Evolutionary conservation across 805 yeast species (phyloP), one percentile per base, ranked within the genome.

Genomic region (Sungouiozyma ichnusensis): DNA sequence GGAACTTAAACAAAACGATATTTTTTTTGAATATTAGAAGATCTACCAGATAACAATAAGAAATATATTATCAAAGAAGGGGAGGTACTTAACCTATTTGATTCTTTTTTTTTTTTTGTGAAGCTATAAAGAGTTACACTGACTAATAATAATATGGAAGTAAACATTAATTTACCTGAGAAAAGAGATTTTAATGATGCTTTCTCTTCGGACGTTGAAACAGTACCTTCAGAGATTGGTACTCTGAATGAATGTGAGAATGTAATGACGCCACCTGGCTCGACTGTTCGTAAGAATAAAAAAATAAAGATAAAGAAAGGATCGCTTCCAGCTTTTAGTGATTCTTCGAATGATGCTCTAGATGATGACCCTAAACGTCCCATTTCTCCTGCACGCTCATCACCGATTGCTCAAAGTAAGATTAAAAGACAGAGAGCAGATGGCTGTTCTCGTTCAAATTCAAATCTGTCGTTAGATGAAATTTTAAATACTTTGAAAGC

Each of bases 311-410:
- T 17, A 6, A 31, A 27, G 15, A 42, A 32, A 15, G 17, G 16
- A 6, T 24, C 13, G 13, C 35, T 24, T 20, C 40, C 16, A 7
- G 36, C 19, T 5, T 17, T 13, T 35, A 20, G 14, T 13, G 20
- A 15, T 4, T 35, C 20, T 17, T 17, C 20, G 3, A 17, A 4
- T 3, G 16, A 35, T 16, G 20, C 20, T 17, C 35, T 13, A 20
- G 36, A 17, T 33, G 37, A 42, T 41, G 18, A 19, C 11, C 9
- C 19, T 13, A 20, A 11, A 8, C 52, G 47, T 19, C 64, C 63
- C 2, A 33, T 57, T 27, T 60, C 64, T 3, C 64, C 64, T 3
- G 55, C 54, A 13, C 49, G 52, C 3, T 60, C 64, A 1, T 60
- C 64, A 2, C 64, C 64, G 3, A 57, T 56, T 31, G 53, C 57